Percentiles rank a stretch among this genome's conserved stretches.
Conservation (phyloP, 495 filamentous ascomycete genomes). For the Lophiostoma macrostomum region DNA sequence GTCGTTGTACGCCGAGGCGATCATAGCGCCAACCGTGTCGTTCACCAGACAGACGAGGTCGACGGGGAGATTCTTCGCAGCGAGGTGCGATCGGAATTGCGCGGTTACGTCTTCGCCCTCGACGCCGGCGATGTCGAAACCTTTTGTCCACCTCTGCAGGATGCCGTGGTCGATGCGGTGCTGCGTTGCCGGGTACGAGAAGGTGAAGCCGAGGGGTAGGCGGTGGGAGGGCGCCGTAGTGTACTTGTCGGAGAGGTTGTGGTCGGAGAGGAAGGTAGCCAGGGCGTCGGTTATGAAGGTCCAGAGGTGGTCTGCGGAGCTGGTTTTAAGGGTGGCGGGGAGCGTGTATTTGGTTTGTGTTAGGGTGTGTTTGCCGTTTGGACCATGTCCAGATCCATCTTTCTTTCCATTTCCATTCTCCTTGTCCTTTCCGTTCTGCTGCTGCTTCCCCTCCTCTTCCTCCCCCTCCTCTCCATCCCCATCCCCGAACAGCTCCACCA, state of each 20-base stretch:
- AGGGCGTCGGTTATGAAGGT: constrained; percentile 96
- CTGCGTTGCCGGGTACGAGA: constrained; percentile 94
- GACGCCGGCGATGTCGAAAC: constrained; percentile 94
- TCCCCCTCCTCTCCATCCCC: too few species aligned
- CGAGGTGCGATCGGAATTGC: constrained; percentile 77
- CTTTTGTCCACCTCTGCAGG: constrained; percentile 97
- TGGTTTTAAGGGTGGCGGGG: constrained; percentile 89
- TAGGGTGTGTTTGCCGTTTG: background rate
- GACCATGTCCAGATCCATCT: too few species aligned
- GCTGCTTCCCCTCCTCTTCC: too few species aligned
- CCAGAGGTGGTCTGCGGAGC: constrained; percentile 86
- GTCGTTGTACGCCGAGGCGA: constrained; percentile 93
- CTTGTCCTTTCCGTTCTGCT: too few species aligned
- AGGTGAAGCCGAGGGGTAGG: constrained; percentile 83
- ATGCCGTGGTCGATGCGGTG: constrained; percentile 93
- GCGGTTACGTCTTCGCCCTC: constrained; percentile 92
- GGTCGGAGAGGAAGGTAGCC: constrained; percentile 86
- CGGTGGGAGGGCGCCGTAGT: constrained; percentile 54
- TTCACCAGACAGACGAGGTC: constrained; percentile 93
- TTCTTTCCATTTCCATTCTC: too few species aligned
- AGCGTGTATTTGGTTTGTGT: constrained; percentile 78
- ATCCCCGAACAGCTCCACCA: constrained; percentile 83
- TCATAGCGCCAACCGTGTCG: constrained; percentile 93
- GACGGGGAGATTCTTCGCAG: constrained; percentile 81
- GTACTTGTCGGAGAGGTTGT: constrained; percentile 58